Percentiles rank a stretch among this genome's conserved stretches.
phyloP scores from a whole-genome alignment of 345 rosid species.

The Arabis alpina region DNA sequence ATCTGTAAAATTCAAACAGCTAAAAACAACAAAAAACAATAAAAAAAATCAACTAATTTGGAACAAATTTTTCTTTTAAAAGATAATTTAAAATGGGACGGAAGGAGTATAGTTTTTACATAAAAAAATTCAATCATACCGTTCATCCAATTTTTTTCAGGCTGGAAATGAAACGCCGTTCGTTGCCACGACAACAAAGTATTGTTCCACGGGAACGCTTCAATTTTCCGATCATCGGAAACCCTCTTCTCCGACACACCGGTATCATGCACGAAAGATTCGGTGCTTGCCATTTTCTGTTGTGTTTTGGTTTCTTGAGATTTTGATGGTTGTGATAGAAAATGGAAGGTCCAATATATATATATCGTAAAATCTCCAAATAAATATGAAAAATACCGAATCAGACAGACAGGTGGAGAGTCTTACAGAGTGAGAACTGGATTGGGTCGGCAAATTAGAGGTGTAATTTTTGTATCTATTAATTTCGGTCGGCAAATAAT shows the following conservation, averaged over 20 bases:
- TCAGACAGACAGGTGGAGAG: constrained; percentile 3
- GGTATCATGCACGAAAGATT: not conserved
- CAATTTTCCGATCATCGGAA: constrained; percentile 8
- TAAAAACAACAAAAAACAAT: too few relatives aligned
- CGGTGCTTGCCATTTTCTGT: not conserved
- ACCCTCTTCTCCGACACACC: constrained; percentile 80
- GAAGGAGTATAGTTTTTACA: too few relatives aligned
- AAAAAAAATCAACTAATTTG: too few relatives aligned
- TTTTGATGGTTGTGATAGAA: constrained; percentile 13
- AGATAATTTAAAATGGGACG: too few relatives aligned
- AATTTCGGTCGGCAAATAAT: too few relatives aligned
- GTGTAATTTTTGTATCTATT: not conserved
- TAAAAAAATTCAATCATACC: constrained; percentile 46
- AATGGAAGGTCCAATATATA: constrained; percentile 17
- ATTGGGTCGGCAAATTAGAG: constrained; percentile 28
- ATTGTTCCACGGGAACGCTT: constrained; percentile 72
- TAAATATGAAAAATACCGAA: not conserved
- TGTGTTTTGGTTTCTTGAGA: constrained; percentile 23
- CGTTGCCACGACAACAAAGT: constrained; percentile 91
- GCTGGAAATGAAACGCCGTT: constrained; percentile 93
- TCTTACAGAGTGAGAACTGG: constrained; percentile 9
- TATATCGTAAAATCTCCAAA: not conserved
- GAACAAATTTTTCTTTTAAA: too few relatives aligned
- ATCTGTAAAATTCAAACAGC: too few relatives aligned
- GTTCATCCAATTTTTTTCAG: constrained; percentile 95